Percentiles rank a stretch among this genome's conserved stretches.
phyloP scores from a whole-genome alignment of 495 filamentous ascomycete species.

The Daldinia childiae region DNA sequence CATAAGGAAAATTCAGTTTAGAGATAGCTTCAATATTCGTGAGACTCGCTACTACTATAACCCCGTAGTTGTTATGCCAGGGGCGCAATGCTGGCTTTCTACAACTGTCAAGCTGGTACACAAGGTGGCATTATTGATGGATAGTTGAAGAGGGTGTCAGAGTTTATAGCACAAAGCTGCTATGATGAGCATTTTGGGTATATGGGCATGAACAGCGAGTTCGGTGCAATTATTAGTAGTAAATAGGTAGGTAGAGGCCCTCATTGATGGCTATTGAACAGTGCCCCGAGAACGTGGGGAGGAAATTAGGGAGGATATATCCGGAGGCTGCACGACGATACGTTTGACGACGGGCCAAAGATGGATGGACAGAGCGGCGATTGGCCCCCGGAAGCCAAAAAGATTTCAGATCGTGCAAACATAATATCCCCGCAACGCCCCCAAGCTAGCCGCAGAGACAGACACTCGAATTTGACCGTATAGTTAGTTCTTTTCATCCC shows the following conservation, averaged over 20 bases:
- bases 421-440: conserved; percentile 3
- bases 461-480: conserved; percentile 35
- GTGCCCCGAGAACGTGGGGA: conserved; percentile 1
- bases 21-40: not conserved
- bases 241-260: conserved; percentile 23
- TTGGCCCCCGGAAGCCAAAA: conserved; percentile 17
- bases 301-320: conserved; percentile 36
- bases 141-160: conserved; percentile 15
- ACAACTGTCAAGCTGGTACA: conserved; percentile 15
- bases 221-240: conserved; percentile 8
- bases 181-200: conserved; percentile 28
- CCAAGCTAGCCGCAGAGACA: conserved; percentile 18
- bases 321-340: conserved; percentile 31
- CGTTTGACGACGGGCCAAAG: conserved; percentile 24
- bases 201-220: not conserved
- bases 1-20: not conserved
- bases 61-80: conserved; percentile 1
- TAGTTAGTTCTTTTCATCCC: conserved; percentile 9
- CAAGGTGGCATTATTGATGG: conserved; percentile 7
- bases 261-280: conserved; percentile 13
- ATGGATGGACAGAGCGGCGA: conserved; percentile 28
- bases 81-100: conserved; percentile 10
- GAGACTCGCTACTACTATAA: conserved; percentile 3
- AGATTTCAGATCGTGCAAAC: conserved; percentile 43
- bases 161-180: conserved; percentile 5